Evolutionary conservation across 1,284 basidiomycete genomes (phyloP).

Genomic region (Apiotrichum domesticum): DNA sequence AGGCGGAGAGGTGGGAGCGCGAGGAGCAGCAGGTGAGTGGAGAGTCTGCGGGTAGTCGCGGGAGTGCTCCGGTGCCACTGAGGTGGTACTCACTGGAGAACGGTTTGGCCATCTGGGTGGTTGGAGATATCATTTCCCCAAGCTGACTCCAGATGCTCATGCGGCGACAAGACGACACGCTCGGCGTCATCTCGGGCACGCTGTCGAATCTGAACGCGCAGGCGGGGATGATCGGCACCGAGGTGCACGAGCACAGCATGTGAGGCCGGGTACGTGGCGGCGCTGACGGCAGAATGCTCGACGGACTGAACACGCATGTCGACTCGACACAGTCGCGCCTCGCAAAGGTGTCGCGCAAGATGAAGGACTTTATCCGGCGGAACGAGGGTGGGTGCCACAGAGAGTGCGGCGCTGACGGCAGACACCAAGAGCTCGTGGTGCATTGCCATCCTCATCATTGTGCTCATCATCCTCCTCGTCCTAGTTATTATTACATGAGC

Average conservation of each 20-base stretch:
- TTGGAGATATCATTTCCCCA: too few species aligned
- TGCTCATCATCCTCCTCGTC: constrained; percentile 53
- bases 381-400: constrained; percentile 59
- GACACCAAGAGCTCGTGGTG: constrained; percentile 69
- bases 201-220: constrained; percentile 73
- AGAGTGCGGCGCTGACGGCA: constrained; percentile 30
- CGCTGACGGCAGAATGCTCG: constrained; percentile 60
- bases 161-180: constrained; percentile 74
- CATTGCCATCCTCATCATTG: constrained; percentile 54
- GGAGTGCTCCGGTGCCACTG: too few species aligned
- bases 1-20: constrained; percentile 58
- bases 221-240: constrained; percentile 81
- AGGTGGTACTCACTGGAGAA: too few species aligned
- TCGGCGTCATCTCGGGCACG: constrained; percentile 77
- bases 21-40: constrained; percentile 68
- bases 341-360: constrained; percentile 59
- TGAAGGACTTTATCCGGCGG: constrained; percentile 73
- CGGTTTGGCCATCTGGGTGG: too few species aligned
- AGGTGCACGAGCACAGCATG: constrained; percentile 74
- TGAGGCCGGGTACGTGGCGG: constrained; percentile 2
- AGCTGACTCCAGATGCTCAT: constrained; percentile 62
- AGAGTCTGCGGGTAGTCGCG: too few species aligned
- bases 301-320: constrained; percentile 68
- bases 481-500: constrained; percentile 50
- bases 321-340: constrained; percentile 68